Conservation (phyloP, 345 rosid genomes). For the Garcia nutans region DNA sequence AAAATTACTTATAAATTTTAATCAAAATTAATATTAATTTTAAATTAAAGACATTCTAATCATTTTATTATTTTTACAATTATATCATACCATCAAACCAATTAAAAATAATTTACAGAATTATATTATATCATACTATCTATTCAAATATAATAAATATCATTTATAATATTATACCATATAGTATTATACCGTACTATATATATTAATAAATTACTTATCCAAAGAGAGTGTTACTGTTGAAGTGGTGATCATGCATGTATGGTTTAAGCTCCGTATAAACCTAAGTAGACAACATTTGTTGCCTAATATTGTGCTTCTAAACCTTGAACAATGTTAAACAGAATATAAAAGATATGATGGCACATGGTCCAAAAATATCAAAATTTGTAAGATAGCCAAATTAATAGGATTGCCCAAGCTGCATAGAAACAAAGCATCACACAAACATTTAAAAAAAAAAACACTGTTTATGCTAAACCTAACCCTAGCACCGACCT, state of each 20-base stretch:
- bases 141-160: too few relatives aligned
- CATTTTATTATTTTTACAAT: too few relatives aligned
- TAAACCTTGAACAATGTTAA: not conserved
- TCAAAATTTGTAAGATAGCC: not conserved
- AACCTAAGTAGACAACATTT: not conserved
- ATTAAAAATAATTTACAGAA: too few relatives aligned
- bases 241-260: not conserved
- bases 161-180: too few relatives aligned
- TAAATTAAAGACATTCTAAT: too few relatives aligned
- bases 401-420: not conserved
- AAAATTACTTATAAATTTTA: too few relatives aligned
- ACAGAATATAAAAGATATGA: not conserved
- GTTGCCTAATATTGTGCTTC: not conserved
- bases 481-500: slow-evolving; percentile 10
- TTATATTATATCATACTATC: too few relatives aligned
- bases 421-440: slow-evolving; percentile 4
- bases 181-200: too few relatives aligned
- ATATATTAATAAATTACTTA: too few relatives aligned
- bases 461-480: not conserved
- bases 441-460: not conserved
- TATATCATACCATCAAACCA: too few relatives aligned
- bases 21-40: too few relatives aligned
- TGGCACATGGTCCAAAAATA: not conserved
- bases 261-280: not conserved
- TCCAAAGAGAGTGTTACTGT: too few relatives aligned